phyloP scores from a whole-genome alignment of 306 rosid genomes.

The Alnus rubra region DNA sequence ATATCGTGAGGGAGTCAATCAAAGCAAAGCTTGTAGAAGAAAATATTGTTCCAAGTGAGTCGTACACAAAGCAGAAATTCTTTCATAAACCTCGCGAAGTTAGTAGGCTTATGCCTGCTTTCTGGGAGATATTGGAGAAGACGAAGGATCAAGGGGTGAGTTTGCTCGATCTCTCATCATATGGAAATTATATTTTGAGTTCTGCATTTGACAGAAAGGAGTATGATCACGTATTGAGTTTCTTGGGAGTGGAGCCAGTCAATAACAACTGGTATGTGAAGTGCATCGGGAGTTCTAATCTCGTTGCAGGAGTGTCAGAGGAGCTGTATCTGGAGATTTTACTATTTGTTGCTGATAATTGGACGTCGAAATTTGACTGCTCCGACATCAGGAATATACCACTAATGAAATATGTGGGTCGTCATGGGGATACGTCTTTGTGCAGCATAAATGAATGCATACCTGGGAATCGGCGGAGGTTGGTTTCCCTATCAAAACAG shows the following conservation, averaged over 20 bases:
- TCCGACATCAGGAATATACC: constrained; percentile 41
- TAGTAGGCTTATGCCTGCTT: constrained; percentile 54
- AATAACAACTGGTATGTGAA: constrained; percentile 63
- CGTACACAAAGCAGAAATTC: constrained; percentile 49
- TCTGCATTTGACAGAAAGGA: constrained; percentile 47
- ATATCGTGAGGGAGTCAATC: constrained; percentile 54
- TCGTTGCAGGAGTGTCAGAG: constrained; percentile 58
- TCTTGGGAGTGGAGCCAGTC: constrained; percentile 51
- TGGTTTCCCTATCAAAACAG: constrained; percentile 30
- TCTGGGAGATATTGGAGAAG: constrained; percentile 51
- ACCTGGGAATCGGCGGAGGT: neutral
- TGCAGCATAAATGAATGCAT: constrained; percentile 35
- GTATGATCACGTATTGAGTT: constrained; percentile 43
- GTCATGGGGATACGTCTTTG: constrained; percentile 35
- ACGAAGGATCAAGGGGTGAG: constrained; percentile 41
- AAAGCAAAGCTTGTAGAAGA: constrained; percentile 38
- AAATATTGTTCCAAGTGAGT: constrained; percentile 60
- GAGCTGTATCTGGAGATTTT: constrained; percentile 40
- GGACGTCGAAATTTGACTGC: constrained; percentile 29
- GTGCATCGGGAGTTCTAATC: constrained; percentile 60
- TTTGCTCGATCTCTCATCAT: constrained; percentile 47
- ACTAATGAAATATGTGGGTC: constrained; percentile 47
- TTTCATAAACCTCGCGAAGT: constrained; percentile 64
- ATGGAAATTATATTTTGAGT: constrained; percentile 48
- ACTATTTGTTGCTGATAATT: constrained; percentile 43